Conservation (phyloP, 2,329 filamentous ascomycete genomes). For the Polytolypa hystricis region DNA sequence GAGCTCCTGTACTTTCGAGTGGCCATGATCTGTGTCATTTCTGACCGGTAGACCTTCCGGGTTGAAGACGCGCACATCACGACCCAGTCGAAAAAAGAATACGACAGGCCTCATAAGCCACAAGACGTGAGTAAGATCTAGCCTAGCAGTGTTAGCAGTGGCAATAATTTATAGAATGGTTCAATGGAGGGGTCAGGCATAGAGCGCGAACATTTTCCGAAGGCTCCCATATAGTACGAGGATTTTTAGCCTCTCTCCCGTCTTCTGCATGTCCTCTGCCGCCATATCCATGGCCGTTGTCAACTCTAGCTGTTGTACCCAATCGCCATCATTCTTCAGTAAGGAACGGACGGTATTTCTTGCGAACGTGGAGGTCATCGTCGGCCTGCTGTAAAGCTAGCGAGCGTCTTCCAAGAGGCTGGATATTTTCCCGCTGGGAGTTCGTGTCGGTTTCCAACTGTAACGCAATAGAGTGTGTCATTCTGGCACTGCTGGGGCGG, state of each 20-base stretch:
- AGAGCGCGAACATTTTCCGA: slow-evolving; percentile 32
- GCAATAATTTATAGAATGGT: too few relatives aligned
- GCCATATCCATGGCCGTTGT: slow-evolving; percentile 42
- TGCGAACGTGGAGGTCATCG: slow-evolving; percentile 38
- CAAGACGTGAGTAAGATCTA: slow-evolving; percentile 51
- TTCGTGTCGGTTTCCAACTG: too few relatives aligned
- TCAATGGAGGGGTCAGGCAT: slow-evolving; percentile 1
- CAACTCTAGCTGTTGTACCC: slow-evolving; percentile 47
- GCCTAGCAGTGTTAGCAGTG: neutral
- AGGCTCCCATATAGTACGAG: slow-evolving; percentile 53
- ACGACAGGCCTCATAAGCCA: slow-evolving; percentile 49
- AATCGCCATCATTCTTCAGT: slow-evolving; percentile 38
- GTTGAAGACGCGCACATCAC: slow-evolving; percentile 54
- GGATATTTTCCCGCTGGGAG: too few relatives aligned
- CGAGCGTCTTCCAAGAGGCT: slow-evolving; percentile 17
- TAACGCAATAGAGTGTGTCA: too few relatives aligned
- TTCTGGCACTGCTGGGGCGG: too few relatives aligned
- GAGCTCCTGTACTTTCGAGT: slow-evolving; percentile 53
- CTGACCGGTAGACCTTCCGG: slow-evolving; percentile 51
- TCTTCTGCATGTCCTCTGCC: slow-evolving; percentile 33
- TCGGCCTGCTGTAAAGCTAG: slow-evolving; percentile 37
- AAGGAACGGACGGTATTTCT: slow-evolving; percentile 48
- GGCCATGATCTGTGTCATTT: slow-evolving; percentile 47
- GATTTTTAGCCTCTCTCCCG: slow-evolving; percentile 40
- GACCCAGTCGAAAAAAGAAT: slow-evolving; percentile 55